Percentiles rank a stretch among this genome's conserved stretches.
phyloP scores from a whole-genome alignment of 176 grass and related monocot species.

The Ananas comosus region DNA sequence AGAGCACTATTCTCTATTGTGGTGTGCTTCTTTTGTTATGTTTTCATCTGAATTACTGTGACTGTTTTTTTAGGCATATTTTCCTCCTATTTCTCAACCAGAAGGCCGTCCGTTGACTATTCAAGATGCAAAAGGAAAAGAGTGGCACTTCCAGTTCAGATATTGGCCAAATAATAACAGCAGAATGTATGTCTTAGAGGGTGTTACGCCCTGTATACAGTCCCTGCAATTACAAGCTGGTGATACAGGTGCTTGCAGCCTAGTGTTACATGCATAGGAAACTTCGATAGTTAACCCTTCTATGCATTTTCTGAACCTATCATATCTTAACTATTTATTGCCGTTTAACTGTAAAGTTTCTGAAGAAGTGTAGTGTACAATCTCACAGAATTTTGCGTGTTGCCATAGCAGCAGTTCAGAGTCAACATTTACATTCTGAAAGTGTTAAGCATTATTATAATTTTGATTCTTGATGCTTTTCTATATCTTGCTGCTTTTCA shows the following conservation, averaged over 20 bases:
- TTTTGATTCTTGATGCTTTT: too few species aligned
- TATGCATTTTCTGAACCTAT: slow-evolving; percentile 8
- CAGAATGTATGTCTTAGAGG: slow-evolving; percentile 98
- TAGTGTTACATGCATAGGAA: slow-evolving; percentile 5
- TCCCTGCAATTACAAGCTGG: slow-evolving; percentile 99
- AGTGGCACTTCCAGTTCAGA: slow-evolving; percentile 99
- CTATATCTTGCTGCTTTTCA: too few species aligned
- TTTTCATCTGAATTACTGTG: not conserved
- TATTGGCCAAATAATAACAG: slow-evolving; percentile 99
- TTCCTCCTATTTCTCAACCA: slow-evolving; percentile 97
- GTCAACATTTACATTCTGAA: too few species aligned
- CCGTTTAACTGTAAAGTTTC: slow-evolving; percentile 15
- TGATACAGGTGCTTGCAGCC: slow-evolving; percentile 74
- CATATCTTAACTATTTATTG: slow-evolving; percentile 12
- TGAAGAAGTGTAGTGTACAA: not conserved
- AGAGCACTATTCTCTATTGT: not conserved
- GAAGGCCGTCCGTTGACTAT: slow-evolving; percentile 98
- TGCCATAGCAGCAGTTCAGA: too few species aligned
- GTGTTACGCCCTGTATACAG: slow-evolving; percentile 98
- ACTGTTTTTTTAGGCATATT: slow-evolving; percentile 64
- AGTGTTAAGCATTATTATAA: too few species aligned
- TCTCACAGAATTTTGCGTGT: too few species aligned
- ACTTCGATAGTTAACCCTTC: not conserved
- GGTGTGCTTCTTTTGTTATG: not conserved
- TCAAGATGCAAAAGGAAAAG: slow-evolving; percentile 96